A percentile compares a stretch with the other conserved stretches of the same genome.
Evolutionary conservation across 2,329 filamentous ascomycete species (phyloP).

Genomic region (Monosporascus sp.): DNA sequence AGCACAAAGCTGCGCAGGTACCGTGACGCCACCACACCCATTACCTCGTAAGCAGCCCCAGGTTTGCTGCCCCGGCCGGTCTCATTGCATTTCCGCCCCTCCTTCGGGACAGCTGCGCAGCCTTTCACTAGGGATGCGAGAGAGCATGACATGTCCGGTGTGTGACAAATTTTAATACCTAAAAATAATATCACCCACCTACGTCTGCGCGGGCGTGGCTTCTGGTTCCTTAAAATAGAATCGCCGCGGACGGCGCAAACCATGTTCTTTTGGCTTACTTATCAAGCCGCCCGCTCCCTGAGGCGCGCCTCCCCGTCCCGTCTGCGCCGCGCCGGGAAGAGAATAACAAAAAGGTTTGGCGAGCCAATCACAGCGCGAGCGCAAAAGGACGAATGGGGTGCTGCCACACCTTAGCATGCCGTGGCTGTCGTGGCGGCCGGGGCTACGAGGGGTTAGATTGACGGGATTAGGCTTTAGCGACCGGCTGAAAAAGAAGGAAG

Average conservation of each 20-base stretch:
- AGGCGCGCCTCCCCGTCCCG: not conserved
- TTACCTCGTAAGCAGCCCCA: not conserved
- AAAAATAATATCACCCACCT: not conserved
- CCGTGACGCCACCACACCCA: not conserved
- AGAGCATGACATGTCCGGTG: not conserved
- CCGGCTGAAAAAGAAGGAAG: too few species aligned
- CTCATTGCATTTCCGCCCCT: not conserved
- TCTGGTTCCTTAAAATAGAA: not conserved
- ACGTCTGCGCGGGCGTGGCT: not conserved
- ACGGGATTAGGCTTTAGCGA: too few species aligned
- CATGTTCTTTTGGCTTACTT: not conserved
- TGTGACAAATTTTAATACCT: not conserved
- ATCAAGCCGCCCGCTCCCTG: not conserved
- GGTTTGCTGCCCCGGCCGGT: not conserved
- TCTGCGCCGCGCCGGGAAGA: not conserved
- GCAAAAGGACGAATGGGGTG: not conserved
- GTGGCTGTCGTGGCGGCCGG: not conserved
- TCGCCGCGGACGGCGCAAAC: not conserved
- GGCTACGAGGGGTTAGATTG: too few species aligned
- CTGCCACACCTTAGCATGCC: not conserved
- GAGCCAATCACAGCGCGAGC: not conserved
- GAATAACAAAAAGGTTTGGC: not conserved
- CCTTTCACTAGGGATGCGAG: not conserved
- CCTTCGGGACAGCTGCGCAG: not conserved
- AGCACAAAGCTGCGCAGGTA: not conserved